These are phyloP conservation scores for Solanum dulcamara DNA, from an alignment of 257 asterid species.

Conservation along the genomic window DNA sequence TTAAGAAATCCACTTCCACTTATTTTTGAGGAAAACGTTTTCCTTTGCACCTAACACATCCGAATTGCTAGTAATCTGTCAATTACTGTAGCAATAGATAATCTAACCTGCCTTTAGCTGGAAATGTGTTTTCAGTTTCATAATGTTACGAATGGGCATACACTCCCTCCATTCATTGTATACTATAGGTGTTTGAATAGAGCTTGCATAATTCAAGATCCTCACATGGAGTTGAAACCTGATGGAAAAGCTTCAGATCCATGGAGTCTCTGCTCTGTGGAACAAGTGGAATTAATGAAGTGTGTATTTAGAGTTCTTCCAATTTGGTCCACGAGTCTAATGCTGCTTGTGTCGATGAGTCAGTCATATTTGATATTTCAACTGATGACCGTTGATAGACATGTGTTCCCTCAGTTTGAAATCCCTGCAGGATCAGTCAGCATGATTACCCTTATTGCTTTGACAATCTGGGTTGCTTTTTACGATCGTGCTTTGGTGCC, in stretches of 20 bases:
- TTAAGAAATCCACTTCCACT: too few relatives aligned
- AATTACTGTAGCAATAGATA: neutral
- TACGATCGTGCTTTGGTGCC: constrained; percentile 4
- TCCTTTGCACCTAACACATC: neutral
- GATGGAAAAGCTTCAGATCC: constrained; percentile 6
- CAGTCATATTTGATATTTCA: neutral
- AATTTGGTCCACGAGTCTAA: constrained; percentile 5
- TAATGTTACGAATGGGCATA: neutral
- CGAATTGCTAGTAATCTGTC: neutral
- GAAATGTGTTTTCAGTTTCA: constrained; percentile 6
- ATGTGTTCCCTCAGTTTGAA: neutral
- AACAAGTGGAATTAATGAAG: constrained; percentile 4
- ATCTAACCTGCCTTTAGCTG: neutral
- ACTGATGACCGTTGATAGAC: neutral
- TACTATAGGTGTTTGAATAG: constrained; percentile 4
- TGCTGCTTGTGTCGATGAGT: neutral
- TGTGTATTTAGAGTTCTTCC: neutral
- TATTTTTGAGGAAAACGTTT: neutral
- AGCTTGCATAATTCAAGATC: constrained; percentile 11
- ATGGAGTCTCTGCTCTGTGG: constrained; percentile 11
- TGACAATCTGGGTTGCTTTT: constrained; percentile 2
- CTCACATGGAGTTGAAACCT: constrained; percentile 2
- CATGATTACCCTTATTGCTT: neutral
- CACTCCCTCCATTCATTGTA: neutral
- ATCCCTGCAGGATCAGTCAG: constrained; percentile 14